phyloP scores from a whole-genome alignment of 108 stramenopile species.

The Pseudonitzschia delicatissima region DNA sequence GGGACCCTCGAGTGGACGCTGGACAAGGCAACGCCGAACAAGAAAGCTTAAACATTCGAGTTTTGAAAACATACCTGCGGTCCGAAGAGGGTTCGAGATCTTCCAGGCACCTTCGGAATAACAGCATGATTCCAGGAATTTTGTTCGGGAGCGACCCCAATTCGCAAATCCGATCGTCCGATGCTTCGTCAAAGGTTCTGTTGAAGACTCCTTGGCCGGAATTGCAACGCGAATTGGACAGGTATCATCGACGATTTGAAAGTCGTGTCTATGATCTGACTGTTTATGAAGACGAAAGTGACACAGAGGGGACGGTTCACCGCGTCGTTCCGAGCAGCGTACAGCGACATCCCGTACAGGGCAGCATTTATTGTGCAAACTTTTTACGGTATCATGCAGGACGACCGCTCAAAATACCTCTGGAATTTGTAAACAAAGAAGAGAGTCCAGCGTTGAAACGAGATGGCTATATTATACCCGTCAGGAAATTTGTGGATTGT shows the following conservation, averaged over 20 bases:
- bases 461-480: conserved; percentile 73
- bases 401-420: conserved; percentile 69
- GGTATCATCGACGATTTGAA: conserved; percentile 58
- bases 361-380: conserved; percentile 70
- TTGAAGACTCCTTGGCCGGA: conserved; percentile 72
- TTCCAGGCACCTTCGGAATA: conserved; percentile 32
- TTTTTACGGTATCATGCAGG: conserved; percentile 71
- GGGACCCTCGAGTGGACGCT: conserved; percentile 22
- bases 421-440: conserved; percentile 66
- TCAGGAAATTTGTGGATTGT: conserved; percentile 60
- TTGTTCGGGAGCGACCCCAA: conserved; percentile 79
- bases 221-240: conserved; percentile 73
- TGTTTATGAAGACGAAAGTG: conserved; percentile 47
- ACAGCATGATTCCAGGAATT: conserved; percentile 67
- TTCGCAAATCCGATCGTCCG: conserved; percentile 34
- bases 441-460: conserved; percentile 79
- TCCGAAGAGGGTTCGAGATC: conserved; percentile 23
- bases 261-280: conserved; percentile 78
- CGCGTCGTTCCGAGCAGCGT: conserved; percentile 67
- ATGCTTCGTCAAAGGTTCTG: conserved; percentile 41
- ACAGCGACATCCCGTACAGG: conserved; percentile 73
- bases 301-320: conserved; percentile 59
- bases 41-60: conserved; percentile 36
- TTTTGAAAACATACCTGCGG: conserved; percentile 20
- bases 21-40: conserved; percentile 27